Base-by-base conservation (phyloP, 2,329 filamentous ascomycete genomes). In the Pezicula radicicola region DNA sequence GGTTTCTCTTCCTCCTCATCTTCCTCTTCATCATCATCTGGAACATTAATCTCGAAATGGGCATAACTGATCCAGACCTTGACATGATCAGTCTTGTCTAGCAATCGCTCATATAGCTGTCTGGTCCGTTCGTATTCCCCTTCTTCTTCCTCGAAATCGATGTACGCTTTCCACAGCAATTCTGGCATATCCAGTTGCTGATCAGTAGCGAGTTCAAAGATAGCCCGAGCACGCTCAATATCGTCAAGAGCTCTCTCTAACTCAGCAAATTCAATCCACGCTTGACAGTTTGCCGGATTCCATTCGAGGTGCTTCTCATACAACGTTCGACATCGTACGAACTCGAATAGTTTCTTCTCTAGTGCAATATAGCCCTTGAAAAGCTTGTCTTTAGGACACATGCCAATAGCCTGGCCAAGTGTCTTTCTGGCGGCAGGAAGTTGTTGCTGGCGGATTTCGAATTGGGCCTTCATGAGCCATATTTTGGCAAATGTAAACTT, bases 1-100 rank as follows among this genome's bases (percentile, higher is more conserved):
- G 78, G 80, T 43, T 80, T 79, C 72, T 86, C 73, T 18, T 81
- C 75, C 9, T 80, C 76, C 10, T 75, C 73, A 4, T 72, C 74
- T 10, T 78, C 85, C 40, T 87, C 82, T 48, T 83, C 83, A 18
- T 81, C 77, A 12, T 76, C 81, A 52, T 96, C 91, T 42, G 91
- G 91, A 0, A 96, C 85, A 68, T 94, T 93, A 75, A 97, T 90
- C 72, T 99, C 94, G 66, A 99, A 97, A 69, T 95, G 89, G n/a
- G 94, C 94, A 72, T 93, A 99, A 69, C 89, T 93, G 70, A 94
- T 96, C 94, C 94, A 99, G 54, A 99, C 94, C 77, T 97, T 99
- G 77, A 97, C 91, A 67, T 99, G 94, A 65, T 94, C 87, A n/a
- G 94, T 96, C 83, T 95, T 97, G 64, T 90, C 79, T 41, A 99